Base-by-base conservation (phyloP, 1,284 basidiomycete species). In the Marasmius tenuissimus region DNA sequence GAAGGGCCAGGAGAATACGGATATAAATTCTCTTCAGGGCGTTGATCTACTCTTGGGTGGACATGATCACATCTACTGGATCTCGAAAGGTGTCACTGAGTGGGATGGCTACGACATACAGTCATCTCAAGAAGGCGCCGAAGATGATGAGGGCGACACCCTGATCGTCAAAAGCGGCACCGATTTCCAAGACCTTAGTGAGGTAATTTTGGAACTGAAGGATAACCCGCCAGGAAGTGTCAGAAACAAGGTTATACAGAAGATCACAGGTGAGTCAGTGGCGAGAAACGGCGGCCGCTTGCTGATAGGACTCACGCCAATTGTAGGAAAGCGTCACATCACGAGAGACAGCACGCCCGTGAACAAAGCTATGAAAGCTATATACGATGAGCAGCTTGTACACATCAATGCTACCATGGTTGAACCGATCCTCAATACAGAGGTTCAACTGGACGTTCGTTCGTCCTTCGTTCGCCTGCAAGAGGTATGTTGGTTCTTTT, bases 41-140 rank as follows among this genome's bases (percentile, higher is more conserved):
- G 83, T 85, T 1, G 88, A 91, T 69, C 71, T 90, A 35, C 74
- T 90, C 49, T 79, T 90, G 18, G 88, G 88, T 14, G 88, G 88
- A 0, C 88, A 91, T 65, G 88, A 90, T 67, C 88, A 91, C 65
- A 73, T 84, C 37, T 87, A 87, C 73, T 84, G 86, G 72, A 80
- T 88, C 52, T 86, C 87, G 11, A 7, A 67, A 86, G 87, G 6
- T 27, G 81, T 82, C 2, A 75, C 76, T 4, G 68, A 71, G 8
- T 90, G 85, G 85, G 78, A 86, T 10, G 82, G 82, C 6, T 85
- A 82, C 61, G 75, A 83, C 59, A 74, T 81, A 11, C 71, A 75
- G 3, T 70, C 75, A 14, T 68, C 72, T 7, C 76, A 78, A 2
- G 77, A 83, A 0, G 87, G 86, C 4, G 82, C 83, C 0, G 81